Percentiles rank a stretch among this genome's conserved stretches.
These are phyloP conservation scores for Escallonia herrerae DNA, from an alignment of 129 eudicot genomes.

Conservation along the genomic window DNA sequence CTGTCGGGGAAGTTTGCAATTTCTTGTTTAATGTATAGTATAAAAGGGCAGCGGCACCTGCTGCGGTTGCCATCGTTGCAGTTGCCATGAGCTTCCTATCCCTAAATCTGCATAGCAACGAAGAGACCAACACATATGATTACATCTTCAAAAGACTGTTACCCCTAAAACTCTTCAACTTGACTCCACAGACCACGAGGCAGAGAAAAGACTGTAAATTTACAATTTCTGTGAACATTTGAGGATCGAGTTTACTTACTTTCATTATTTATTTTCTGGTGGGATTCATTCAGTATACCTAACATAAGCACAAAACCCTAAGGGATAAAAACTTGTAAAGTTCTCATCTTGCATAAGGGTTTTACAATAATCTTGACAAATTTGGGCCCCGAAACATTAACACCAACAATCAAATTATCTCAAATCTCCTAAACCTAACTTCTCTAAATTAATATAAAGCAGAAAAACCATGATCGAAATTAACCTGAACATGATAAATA, in stretches of 20 bases:
- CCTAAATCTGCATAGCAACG: constrained; percentile 14
- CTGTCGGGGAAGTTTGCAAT: constrained; percentile 34
- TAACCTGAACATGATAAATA: constrained; percentile 18
- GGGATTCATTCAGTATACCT: constrained; percentile 2
- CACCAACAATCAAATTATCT: background rate
- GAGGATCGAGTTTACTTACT: background rate
- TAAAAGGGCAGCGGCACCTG: constrained; percentile 97
- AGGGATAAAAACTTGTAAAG: too few species aligned
- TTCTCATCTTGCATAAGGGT: background rate
- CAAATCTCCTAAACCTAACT: background rate
- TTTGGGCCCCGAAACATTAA: background rate
- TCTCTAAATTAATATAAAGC: background rate
- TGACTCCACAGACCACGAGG: background rate
- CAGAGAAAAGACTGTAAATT: background rate
- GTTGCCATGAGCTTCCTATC: constrained; percentile 60
- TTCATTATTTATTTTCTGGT: background rate
- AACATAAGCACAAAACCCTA: background rate
- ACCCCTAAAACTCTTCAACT: background rate
- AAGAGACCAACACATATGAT: background rate
- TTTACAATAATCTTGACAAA: too few species aligned
- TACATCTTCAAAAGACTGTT: too few species aligned
- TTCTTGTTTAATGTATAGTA: constrained; percentile 80
- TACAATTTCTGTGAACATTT: background rate
- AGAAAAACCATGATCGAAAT: background rate
- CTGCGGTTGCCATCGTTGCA: constrained; percentile 97